A percentile compares a stretch with the other conserved stretches of the same genome.
Conservation (phyloP, 257 asterid genomes). For the Jasminum sambac region DNA sequence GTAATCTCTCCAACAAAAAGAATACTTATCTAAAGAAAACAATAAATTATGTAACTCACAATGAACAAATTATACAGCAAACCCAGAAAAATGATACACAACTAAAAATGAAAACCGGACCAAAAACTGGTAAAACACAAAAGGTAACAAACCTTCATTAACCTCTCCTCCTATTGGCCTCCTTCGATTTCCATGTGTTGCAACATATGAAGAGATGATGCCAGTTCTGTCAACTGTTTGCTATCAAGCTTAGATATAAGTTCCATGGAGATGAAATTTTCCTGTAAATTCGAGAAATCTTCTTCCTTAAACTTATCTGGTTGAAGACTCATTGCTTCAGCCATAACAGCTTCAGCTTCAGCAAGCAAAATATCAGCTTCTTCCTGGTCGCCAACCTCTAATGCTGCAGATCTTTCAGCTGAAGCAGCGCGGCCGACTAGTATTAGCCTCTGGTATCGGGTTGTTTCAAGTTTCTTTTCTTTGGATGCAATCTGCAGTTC, state of each 20-base stretch:
- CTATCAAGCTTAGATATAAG: constrained; percentile 37
- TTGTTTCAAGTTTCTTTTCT: constrained; percentile 39
- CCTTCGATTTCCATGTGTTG: background rate
- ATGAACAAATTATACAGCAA: background rate
- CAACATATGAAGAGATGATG: constrained; percentile 23
- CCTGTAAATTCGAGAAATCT: constrained; percentile 27
- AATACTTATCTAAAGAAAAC: background rate
- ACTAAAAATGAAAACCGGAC: background rate
- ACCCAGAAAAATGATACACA: background rate
- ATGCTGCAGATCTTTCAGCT: constrained; percentile 48
- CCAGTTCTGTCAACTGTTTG: constrained; percentile 37
- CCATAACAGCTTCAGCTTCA: constrained; percentile 44
- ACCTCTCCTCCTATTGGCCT: background rate
- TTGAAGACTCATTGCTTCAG: constrained; percentile 44
- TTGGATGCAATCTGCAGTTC: constrained; percentile 35
- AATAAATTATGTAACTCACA: background rate
- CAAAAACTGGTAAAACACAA: background rate
- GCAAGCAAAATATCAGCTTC: constrained; percentile 42
- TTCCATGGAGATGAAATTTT: constrained; percentile 40
- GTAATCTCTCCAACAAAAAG: background rate
- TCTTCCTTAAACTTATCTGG: constrained; percentile 29
- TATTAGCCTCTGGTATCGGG: constrained; percentile 41
- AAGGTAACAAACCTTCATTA: background rate
- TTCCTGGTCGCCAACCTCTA: constrained; percentile 44
- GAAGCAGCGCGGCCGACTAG: constrained; percentile 35